phyloP scores from a whole-genome alignment of 306 rosid species.

The Comarum palustre region DNA sequence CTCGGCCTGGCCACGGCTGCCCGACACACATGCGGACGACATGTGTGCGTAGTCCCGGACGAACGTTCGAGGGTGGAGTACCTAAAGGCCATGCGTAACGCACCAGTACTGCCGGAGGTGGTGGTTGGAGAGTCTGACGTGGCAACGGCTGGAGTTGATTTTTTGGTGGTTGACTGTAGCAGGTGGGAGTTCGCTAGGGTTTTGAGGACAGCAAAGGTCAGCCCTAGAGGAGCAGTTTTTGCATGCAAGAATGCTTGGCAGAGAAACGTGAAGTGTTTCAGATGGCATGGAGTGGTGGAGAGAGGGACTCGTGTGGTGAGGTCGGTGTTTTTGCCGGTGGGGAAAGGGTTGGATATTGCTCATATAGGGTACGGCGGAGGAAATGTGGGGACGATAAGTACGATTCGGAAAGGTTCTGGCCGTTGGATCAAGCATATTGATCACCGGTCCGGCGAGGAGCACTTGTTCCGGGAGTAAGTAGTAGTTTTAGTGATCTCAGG shows the following conservation, averaged over 20 bases:
- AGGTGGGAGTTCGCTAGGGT: slow-evolving; percentile 60
- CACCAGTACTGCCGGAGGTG: slow-evolving; percentile 49
- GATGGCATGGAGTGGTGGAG: slow-evolving; percentile 53
- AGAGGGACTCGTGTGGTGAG: slow-evolving; percentile 73
- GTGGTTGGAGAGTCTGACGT: slow-evolving; percentile 47
- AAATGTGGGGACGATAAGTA: background rate
- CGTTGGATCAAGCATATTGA: slow-evolving; percentile 83
- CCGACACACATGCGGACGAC: slow-evolving; percentile 67
- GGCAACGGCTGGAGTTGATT: slow-evolving; percentile 49
- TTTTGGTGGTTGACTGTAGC: slow-evolving; percentile 69
- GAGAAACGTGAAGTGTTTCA: slow-evolving; percentile 39
- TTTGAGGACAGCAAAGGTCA: slow-evolving; percentile 42
- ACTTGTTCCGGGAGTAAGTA: slow-evolving; percentile 46
- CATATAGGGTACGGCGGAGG: slow-evolving; percentile 54
- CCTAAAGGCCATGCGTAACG: slow-evolving; percentile 37
- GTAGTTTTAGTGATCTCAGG: background rate
- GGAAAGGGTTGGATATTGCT: slow-evolving; percentile 80
- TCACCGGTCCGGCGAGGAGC: slow-evolving; percentile 73
- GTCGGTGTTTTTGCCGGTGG: slow-evolving; percentile 71
- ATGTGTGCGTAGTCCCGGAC: slow-evolving; percentile 72
- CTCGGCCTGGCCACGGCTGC: slow-evolving; percentile 74
- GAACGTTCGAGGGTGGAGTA: slow-evolving; percentile 49
- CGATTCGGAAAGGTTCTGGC: slow-evolving; percentile 26
- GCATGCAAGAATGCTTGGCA: slow-evolving; percentile 73
- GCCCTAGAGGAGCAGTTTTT: slow-evolving; percentile 66